Conservation (phyloP, 2,329 filamentous ascomycete species). For the Epichloe bromicola region DNA sequence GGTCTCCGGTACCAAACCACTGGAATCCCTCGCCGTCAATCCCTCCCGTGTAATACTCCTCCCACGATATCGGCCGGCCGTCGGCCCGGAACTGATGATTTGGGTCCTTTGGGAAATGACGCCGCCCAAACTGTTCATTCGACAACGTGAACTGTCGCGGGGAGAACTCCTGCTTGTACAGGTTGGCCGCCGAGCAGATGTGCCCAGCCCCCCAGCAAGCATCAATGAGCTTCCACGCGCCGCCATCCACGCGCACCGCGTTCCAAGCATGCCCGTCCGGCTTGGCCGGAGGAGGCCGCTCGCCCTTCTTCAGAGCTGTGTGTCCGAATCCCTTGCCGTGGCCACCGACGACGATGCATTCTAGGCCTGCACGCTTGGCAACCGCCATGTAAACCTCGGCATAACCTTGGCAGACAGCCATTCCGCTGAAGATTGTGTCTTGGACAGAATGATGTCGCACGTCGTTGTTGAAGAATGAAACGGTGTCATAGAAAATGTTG, state of each 20-base stretch:
- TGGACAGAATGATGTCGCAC: constrained; percentile 56
- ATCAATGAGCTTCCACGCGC: constrained; percentile 84
- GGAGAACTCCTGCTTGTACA: constrained; percentile 56
- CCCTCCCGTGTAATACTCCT: constrained; percentile 64
- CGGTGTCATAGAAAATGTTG: constrained; percentile 76
- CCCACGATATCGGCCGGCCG: constrained; percentile 57
- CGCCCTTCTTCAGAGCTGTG: constrained; percentile 45
- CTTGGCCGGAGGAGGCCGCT: constrained; percentile 50
- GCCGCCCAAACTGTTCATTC: constrained; percentile 71
- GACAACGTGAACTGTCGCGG: constrained; percentile 44
- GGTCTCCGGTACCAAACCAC: constrained; percentile 30
- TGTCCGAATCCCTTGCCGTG: constrained; percentile 83
- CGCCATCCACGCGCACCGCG: constrained; percentile 73
- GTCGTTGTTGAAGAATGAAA: constrained; percentile 61
- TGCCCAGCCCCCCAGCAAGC: constrained; percentile 90
- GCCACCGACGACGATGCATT: constrained; percentile 60
- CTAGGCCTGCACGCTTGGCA: constrained; percentile 65
- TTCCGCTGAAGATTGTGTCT: constrained; percentile 60
- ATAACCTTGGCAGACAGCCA: constrained; percentile 87
- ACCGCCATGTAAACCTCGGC: constrained; percentile 70
- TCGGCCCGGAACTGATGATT: constrained; percentile 63
- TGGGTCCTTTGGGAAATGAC: constrained; percentile 63
- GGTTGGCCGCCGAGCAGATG: constrained; percentile 35
- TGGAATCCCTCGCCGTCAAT: constrained; percentile 33
- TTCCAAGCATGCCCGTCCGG: constrained; percentile 78